Percentiles rank a stretch among this genome's conserved stretches.
Evolutionary conservation across 2,329 filamentous ascomycete species (phyloP).

Genomic region (Epichloe sp.): DNA sequence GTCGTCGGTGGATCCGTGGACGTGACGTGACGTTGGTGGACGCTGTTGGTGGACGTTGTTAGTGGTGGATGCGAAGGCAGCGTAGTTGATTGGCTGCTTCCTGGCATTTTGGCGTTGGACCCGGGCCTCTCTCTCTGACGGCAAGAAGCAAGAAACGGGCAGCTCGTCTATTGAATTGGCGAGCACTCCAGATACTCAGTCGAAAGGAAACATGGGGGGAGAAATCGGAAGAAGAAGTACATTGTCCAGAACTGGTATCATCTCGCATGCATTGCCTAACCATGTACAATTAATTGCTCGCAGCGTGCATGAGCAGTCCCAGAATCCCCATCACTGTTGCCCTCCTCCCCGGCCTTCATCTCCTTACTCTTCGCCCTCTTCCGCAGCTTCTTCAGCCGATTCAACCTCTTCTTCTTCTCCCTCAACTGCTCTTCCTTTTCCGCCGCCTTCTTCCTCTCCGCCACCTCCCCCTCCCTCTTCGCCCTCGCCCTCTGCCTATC

Average conservation of each 20-base stretch:
- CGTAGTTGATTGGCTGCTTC: neutral
- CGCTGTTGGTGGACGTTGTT: neutral
- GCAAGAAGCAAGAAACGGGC: neutral
- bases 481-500: conserved; percentile 32
- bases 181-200: too few species aligned
- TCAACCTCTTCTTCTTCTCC: conserved; percentile 50
- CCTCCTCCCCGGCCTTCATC: conserved; percentile 28
- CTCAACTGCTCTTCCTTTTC: conserved; percentile 42
- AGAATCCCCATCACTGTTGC: conserved; percentile 10
- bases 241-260: neutral
- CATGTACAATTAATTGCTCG: neutral
- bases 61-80: neutral
- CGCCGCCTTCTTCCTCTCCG: conserved; percentile 23
- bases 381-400: conserved; percentile 46
- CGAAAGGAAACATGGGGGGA: too few species aligned
- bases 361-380: conserved; percentile 45
- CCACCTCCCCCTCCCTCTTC: conserved; percentile 25
- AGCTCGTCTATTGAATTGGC: neutral
- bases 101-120: neutral
- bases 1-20: neutral
- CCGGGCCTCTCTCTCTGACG: too few species aligned
- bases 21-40: neutral
- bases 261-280: neutral
- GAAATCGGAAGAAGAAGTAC: too few species aligned
- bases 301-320: conserved; percentile 1